Conservation (phyloP, 1,284 basidiomycete species). For the Cutaneotrichosporon sp. region DNA sequence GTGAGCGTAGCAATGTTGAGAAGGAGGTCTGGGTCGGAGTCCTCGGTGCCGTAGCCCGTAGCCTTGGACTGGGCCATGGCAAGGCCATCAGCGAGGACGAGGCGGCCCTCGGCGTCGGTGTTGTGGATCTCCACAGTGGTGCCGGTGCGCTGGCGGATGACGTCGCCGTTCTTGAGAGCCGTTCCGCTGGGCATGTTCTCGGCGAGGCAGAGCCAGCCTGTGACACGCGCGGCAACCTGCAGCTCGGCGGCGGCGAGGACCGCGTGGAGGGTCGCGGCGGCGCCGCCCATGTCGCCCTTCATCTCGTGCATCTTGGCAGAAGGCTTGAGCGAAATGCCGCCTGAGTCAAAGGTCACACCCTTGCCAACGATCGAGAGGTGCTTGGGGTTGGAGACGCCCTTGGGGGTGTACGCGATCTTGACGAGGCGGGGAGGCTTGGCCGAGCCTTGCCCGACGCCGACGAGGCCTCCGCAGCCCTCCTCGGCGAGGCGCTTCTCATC, state of each 20-base stretch:
- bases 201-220: slow-evolving; percentile 24
- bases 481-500: slow-evolving; percentile 19
- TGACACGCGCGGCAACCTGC: slow-evolving; percentile 17
- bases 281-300: slow-evolving; percentile 29
- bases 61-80: slow-evolving; percentile 17
- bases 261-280: slow-evolving; percentile 20
- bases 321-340: slow-evolving; percentile 25
- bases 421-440: slow-evolving; percentile 19
- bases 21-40: slow-evolving; percentile 23
- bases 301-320: slow-evolving; percentile 24
- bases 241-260: slow-evolving; percentile 25
- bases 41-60: slow-evolving; percentile 26
- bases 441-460: slow-evolving; percentile 24
- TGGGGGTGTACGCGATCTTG: slow-evolving; percentile 21
- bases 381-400: slow-evolving; percentile 13
- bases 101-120: slow-evolving; percentile 27
- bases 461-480: slow-evolving; percentile 16
- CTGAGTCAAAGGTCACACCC: slow-evolving; percentile 27
- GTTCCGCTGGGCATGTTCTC: slow-evolving; percentile 27
- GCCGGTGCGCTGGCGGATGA: slow-evolving; percentile 23
- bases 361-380: slow-evolving; percentile 25
- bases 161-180: slow-evolving; percentile 23
- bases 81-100: slow-evolving; percentile 27
- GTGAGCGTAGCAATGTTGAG: slow-evolving; percentile 25
- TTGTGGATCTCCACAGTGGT: slow-evolving; percentile 24